A percentile compares a stretch with the other conserved stretches of the same genome.
Conservation (phyloP, 2,329 filamentous ascomycete species). For the Fusarium tjaetaba region DNA sequence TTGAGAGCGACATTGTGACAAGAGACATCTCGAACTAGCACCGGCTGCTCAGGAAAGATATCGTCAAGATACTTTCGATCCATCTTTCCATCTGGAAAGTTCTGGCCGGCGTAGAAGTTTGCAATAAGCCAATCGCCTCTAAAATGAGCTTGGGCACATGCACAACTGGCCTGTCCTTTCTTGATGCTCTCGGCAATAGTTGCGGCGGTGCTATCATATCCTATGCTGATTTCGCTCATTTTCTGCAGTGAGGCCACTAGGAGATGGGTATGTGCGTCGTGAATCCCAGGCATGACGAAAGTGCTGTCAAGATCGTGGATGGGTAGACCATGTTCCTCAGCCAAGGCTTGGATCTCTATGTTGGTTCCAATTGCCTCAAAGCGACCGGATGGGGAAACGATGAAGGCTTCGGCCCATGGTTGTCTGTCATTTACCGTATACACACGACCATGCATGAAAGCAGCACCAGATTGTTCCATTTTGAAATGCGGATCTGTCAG, state of each 20-base stretch:
- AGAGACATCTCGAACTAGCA: background rate
- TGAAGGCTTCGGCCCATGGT: background rate
- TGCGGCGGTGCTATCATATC: background rate
- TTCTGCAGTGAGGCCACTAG: background rate
- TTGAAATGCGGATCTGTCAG: fast-evolving
- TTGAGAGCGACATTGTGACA: background rate
- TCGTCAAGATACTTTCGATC: background rate
- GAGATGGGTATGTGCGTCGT: background rate
- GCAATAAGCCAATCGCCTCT: background rate
- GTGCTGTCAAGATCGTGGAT: background rate
- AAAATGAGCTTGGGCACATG: background rate
- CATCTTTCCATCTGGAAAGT: background rate
- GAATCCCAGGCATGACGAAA: background rate
- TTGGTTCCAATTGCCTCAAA: background rate
- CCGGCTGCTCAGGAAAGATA: background rate
- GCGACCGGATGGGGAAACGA: background rate
- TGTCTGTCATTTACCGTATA: background rate
- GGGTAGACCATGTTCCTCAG: background rate
- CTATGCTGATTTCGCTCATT: background rate
- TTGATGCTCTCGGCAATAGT: background rate
- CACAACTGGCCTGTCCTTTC: background rate
- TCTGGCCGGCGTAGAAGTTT: background rate
- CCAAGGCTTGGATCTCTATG: background rate
- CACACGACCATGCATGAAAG: background rate
- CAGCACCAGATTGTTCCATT: background rate